Percentiles rank a stretch among this genome's conserved stretches.
Evolutionary conservation across 1,284 basidiomycete species (phyloP).

Genomic region (Termitomyces sp.): DNA sequence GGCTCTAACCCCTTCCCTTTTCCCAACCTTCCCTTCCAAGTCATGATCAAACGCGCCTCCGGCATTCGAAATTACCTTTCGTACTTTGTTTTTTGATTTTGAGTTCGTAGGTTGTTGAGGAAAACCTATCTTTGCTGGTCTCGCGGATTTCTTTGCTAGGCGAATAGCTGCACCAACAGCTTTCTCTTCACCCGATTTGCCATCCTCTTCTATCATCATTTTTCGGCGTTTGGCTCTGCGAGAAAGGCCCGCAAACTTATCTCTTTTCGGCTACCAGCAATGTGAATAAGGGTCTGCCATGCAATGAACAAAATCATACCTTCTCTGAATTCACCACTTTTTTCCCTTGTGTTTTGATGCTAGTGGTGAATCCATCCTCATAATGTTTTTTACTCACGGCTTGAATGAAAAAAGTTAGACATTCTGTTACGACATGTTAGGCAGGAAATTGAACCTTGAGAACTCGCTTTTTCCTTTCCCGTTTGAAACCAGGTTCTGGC

Average conservation of each 20-base stretch:
- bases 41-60: slow-evolving; percentile 38
- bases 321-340: slow-evolving; percentile 32
- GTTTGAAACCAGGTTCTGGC: slow-evolving; percentile 98
- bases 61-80: slow-evolving; percentile 19
- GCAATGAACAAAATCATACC: slow-evolving; percentile 20
- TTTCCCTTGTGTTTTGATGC: slow-evolving; percentile 27
- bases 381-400: slow-evolving; percentile 72
- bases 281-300: neutral
- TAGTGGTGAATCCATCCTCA: slow-evolving; percentile 43
- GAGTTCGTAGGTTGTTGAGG: slow-evolving; percentile 16
- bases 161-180: slow-evolving; percentile 73
- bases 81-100: slow-evolving; percentile 19
- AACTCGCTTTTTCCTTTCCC: slow-evolving; percentile 75
- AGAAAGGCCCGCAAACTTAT: slow-evolving; percentile 82
- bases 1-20: slow-evolving; percentile 40
- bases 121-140: slow-evolving; percentile 43
- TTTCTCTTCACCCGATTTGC: slow-evolving; percentile 49
- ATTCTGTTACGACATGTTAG: neutral
- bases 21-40: slow-evolving; percentile 29
- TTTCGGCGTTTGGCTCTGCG: slow-evolving; percentile 82
- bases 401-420: slow-evolving; percentile 25
- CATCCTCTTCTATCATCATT: slow-evolving; percentile 78
- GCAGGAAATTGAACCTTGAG: slow-evolving; percentile 55
- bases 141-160: slow-evolving; percentile 74
- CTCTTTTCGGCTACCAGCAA: slow-evolving; percentile 62